These are phyloP conservation scores for Davidsoniella australis DNA, from an alignment of 2,329 filamentous ascomycete genomes.

Conservation along the genomic window DNA sequence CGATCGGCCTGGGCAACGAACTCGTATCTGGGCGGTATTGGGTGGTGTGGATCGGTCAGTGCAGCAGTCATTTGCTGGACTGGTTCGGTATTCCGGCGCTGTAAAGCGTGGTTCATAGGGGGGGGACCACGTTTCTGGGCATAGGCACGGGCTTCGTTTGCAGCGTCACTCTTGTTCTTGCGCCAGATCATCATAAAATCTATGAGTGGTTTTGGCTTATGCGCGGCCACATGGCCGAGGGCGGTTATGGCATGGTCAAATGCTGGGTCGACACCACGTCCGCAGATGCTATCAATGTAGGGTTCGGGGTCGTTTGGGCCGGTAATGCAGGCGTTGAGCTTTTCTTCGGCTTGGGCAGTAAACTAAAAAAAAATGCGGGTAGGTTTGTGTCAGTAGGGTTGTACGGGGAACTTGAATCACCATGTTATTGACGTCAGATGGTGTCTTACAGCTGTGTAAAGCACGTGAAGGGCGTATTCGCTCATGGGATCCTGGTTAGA, in stretches of 20 bases:
- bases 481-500: slow-evolving; percentile 80
- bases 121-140: slow-evolving; percentile 23
- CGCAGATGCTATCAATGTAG: slow-evolving; percentile 77
- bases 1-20: slow-evolving; percentile 68
- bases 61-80: slow-evolving; percentile 21
- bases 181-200: slow-evolving; percentile 98
- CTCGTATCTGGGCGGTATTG: slow-evolving; percentile 23
- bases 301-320: slow-evolving; percentile 66
- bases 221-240: slow-evolving; percentile 81
- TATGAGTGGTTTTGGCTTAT: slow-evolving; percentile 86
- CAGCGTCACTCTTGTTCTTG: slow-evolving; percentile 84
- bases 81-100: slow-evolving; percentile 62
- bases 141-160: slow-evolving; percentile 47
- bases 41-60: slow-evolving; percentile 30
- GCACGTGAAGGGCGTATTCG: slow-evolving; percentile 89
- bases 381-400: slow-evolving; percentile 13
- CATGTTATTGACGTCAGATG: not conserved
- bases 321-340: slow-evolving; percentile 76
- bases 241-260: slow-evolving; percentile 93
- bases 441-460: slow-evolving; percentile 68
- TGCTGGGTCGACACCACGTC: slow-evolving; percentile 66
- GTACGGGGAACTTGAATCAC: not conserved
- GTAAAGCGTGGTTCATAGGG: slow-evolving; percentile 27
- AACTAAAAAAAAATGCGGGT: slow-evolving; percentile 35
- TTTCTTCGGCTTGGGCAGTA: slow-evolving; percentile 90